These are phyloP conservation scores for Datisca glomerata DNA, from an alignment of 306 rosid genomes.

Conservation along the genomic window DNA sequence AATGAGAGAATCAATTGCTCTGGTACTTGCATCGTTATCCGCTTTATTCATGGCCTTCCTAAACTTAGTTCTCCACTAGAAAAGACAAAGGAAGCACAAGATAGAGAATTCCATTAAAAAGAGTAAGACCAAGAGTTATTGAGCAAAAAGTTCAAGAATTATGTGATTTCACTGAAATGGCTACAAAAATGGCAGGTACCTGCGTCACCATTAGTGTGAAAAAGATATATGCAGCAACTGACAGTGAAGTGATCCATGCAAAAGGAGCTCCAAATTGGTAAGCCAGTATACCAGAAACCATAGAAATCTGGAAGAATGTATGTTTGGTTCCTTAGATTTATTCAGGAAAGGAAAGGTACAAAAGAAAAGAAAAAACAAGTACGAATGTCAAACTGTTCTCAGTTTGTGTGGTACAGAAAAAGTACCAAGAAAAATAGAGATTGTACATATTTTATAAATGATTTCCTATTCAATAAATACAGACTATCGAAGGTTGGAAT, in stretches of 20 bases:
- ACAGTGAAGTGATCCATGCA: conserved; percentile 88
- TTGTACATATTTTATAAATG: too few relatives aligned
- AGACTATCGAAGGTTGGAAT: too few relatives aligned
- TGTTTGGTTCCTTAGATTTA: conserved; percentile 45
- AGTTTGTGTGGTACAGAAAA: conserved; percentile 4
- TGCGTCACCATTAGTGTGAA: conserved; percentile 83
- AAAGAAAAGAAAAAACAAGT: conserved; percentile 18
- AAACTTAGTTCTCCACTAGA: conserved; percentile 97
- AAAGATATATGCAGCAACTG: conserved; percentile 79
- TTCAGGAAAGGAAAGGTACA: too few relatives aligned
- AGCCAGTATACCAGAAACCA: conserved; percentile 97
- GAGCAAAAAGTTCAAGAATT: too few relatives aligned
- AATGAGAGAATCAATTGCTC: conserved; percentile 84
- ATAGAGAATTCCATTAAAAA: neutral
- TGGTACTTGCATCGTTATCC: conserved; percentile 82
- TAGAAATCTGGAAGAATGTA: conserved; percentile 73
- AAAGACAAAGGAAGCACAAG: conserved; percentile 7
- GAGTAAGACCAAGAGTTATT: neutral
- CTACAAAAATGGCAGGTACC: too few relatives aligned
- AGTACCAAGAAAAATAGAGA: too few relatives aligned
- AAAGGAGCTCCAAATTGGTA: conserved; percentile 95
- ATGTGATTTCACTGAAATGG: too few relatives aligned
- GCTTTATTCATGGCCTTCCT: conserved; percentile 96
- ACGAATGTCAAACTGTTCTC: conserved; percentile 12
- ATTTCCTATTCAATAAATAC: neutral